These are phyloP conservation scores for Metschnikowia similis DNA, from an alignment of 805 yeast genomes.

Conservation along the genomic window DNA sequence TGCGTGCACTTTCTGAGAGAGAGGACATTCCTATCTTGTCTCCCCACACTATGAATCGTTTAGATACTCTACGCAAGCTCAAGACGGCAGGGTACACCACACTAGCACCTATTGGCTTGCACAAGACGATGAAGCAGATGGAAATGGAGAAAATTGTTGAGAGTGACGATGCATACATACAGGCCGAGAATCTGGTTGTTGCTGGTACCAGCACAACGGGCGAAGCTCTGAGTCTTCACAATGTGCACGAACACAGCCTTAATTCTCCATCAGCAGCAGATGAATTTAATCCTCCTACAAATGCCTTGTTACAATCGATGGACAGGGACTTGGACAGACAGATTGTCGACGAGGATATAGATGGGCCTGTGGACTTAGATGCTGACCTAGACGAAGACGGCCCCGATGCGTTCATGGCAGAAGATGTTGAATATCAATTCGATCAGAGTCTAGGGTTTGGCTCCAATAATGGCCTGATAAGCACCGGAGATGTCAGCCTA, in stretches of 20 bases:
- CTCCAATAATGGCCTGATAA: conserved; percentile 7
- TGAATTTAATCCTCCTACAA: background rate
- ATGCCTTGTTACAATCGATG: background rate
- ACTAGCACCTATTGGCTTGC: conserved; percentile 37
- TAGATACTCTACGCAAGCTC: conserved; percentile 24
- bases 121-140: conserved; percentile 38
- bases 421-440: conserved; percentile 42
- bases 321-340: conserved; percentile 16
- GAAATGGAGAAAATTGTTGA: conserved; percentile 16
- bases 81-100: conserved; percentile 32
- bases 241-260: background rate
- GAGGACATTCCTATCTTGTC: conserved; percentile 14
- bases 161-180: conserved; percentile 7
- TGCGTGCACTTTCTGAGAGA: conserved; percentile 11
- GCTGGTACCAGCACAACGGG: conserved; percentile 4
- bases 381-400: conserved; percentile 28
- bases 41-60: conserved; percentile 19
- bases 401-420: conserved; percentile 46
- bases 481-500: conserved; percentile 7
- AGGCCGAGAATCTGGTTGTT: conserved; percentile 15
- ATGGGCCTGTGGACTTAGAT: conserved; percentile 17
- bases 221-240: background rate
- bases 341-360: conserved; percentile 22
- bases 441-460: conserved; percentile 26
- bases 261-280: background rate